A percentile compares a stretch with the other conserved stretches of the same genome.
These are phyloP conservation scores for Chlorella sp. DNA, from an alignment of 139 green algal species.

Conservation along the genomic window DNA sequence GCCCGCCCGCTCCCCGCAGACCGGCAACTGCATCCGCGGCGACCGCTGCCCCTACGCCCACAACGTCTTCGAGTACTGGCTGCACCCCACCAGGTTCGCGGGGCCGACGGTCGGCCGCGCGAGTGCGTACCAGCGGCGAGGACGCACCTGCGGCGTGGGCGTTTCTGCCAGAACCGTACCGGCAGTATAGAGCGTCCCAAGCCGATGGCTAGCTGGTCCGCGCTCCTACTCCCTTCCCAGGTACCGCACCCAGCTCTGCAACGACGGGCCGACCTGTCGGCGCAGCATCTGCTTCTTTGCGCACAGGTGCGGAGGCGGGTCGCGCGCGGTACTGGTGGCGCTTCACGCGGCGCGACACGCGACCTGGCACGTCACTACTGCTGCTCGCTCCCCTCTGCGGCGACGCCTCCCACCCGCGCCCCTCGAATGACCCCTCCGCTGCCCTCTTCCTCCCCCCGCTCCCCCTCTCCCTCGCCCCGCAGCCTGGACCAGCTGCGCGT, in stretches of 20 bases:
- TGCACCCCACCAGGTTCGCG: constrained; percentile 80
- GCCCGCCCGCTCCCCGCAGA: constrained; percentile 30
- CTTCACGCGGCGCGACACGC: too few species aligned
- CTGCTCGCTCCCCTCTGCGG: too few species aligned
- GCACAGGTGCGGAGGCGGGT: constrained; percentile 42
- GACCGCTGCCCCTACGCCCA: constrained; percentile 80
- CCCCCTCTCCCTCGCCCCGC: not conserved
- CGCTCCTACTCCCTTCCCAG: too few species aligned
- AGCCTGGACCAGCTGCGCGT: constrained; percentile 40
- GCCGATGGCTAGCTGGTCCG: too few species aligned
- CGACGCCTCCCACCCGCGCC: too few species aligned
- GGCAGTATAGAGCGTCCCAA: too few species aligned
- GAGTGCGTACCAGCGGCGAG: too few species aligned
- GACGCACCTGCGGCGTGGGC: too few species aligned
- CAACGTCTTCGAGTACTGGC: constrained; percentile 92
- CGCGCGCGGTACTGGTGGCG: not conserved
- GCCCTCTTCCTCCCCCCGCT: not conserved
- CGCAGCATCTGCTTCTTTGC: constrained; percentile 93
- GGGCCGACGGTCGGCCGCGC: too few species aligned
- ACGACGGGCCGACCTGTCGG: constrained; percentile 72
- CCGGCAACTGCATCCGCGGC: constrained; percentile 62
- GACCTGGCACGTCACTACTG: too few species aligned
- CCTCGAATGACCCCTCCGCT: too few species aligned
- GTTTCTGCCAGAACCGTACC: too few species aligned
- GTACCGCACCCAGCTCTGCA: constrained; percentile 91